Base-by-base conservation (phyloP, 768 basidiomycete genomes). In the Macrolepiota dolichaula region DNA sequence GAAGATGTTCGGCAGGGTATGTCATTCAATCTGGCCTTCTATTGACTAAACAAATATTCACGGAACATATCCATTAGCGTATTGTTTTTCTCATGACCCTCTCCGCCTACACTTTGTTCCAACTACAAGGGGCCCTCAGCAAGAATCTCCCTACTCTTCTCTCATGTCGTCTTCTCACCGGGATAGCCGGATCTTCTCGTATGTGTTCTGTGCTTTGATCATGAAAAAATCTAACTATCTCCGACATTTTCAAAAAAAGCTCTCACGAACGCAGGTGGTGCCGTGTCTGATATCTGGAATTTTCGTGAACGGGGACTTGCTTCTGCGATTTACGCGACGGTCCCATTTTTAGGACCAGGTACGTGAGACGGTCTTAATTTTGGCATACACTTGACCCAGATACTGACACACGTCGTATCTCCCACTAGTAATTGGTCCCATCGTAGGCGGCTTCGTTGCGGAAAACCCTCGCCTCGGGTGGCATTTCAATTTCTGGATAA, bases 401-500 rank as follows among this genome's bases (percentile, higher is more conserved):
- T 29, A 0, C 17, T 11, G 3, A 24, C 2, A 54, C 51, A 2
- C 44, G 29, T 50, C 35, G 22, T 38, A n/a, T 17, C 54, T 54
- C 27, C 51, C 51, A 55, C 25, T 64, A 84, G 84, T 86, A 4
- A 73, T 85, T n/a, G 87, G 87, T 1, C 87, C 87, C 2, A 81
- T 91, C 57, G 81, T 87, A 27, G 85, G 88, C 22, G 86, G 85
- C n/a, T 86, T 81, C 70, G 81, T 85, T 12, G 81, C 79, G 15
- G 69, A 80, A 70, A 75, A 77, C 54, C 70, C 73, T 10, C 71
- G 66, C 24, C 75, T 84, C 10, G 82, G 81, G 19, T 89, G 85
- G 85, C 77, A 80, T 40, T 85, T 84, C 67, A 82, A 83, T 55
- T 88, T 88, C 69, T 86, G 85, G 85, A 74, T 88, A 58, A 83